These are phyloP conservation scores for Pisolithus albus DNA, from an alignment of 768 basidiomycete genomes.

Conservation along the genomic window DNA sequence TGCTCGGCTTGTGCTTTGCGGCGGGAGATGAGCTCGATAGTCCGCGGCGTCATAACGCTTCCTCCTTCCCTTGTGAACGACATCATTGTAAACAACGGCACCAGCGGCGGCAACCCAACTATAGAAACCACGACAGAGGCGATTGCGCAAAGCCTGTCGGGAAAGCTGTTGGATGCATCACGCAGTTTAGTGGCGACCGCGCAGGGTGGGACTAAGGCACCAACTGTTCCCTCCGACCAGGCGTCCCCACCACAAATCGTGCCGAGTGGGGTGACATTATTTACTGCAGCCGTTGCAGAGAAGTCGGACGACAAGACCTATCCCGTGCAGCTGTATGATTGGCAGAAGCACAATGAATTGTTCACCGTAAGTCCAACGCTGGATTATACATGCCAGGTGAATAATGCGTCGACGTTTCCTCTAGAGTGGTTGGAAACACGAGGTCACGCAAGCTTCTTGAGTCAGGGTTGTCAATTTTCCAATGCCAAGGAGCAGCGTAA, in stretches of 20 bases:
- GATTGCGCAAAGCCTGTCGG: constrained; percentile 11
- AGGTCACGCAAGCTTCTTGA: no score
- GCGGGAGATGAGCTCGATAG: constrained; percentile 9
- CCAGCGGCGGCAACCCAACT: constrained; percentile 2
- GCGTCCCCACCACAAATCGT: constrained; percentile 9
- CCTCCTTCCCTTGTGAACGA: constrained; percentile 16
- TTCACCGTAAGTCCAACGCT: constrained; percentile 14
- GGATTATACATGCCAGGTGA: neutral
- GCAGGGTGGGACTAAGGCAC: constrained; percentile 3
- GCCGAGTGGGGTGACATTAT: constrained; percentile 15
- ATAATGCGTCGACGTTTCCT: neutral
- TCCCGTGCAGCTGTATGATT: constrained; percentile 19
- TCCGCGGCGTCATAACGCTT: constrained; percentile 22
- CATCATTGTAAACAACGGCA: constrained; percentile 11
- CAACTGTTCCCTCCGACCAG: neutral
- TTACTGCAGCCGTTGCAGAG: constrained; percentile 19
- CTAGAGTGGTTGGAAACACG: no score
- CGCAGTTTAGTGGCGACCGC: constrained; percentile 14
- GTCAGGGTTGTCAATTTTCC: no score
- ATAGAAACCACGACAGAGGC: constrained; percentile 9
- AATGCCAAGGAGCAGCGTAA: no score
- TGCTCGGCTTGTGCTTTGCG: constrained; percentile 21
- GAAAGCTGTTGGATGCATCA: constrained; percentile 11
- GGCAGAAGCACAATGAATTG: constrained; percentile 13
- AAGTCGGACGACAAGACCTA: constrained; percentile 7